Percentiles rank a stretch among this genome's conserved stretches.
Conservation (phyloP, 345 rosid species). For the Aquilaria malaccensis region DNA sequence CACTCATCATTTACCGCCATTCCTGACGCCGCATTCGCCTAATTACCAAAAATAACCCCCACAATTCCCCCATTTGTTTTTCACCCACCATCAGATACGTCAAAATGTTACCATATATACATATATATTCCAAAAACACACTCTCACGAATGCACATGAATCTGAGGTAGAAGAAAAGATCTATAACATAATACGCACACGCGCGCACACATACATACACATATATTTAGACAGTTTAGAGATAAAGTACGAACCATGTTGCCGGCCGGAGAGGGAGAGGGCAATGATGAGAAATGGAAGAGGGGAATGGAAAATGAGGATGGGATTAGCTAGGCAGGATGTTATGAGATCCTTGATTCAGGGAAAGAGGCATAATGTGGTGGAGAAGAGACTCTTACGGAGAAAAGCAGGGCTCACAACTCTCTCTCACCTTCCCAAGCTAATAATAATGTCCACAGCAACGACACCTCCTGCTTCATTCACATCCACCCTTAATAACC, state of each 20-base stretch:
- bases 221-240: too few species aligned
- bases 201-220: too few species aligned
- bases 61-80: background rate
- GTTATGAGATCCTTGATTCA: constrained; percentile 44
- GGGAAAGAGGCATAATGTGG: constrained; percentile 30
- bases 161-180: background rate
- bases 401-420: constrained; percentile 27
- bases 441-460: constrained; percentile 21
- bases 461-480: background rate
- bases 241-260: constrained; percentile 41
- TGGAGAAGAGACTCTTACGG: constrained; percentile 33
- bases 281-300: constrained; percentile 17
- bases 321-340: constrained; percentile 8
- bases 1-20: constrained; percentile 92
- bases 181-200: background rate
- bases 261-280: constrained; percentile 23
- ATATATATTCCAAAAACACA: background rate
- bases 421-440: constrained; percentile 15
- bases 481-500: too few species aligned
- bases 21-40: constrained; percentile 96
- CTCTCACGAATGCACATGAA: background rate
- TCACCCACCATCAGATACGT: background rate
- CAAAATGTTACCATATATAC: background rate
- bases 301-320: constrained; percentile 19
- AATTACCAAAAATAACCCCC: background rate